Conservation (phyloP, 2,329 filamentous ascomycete species). For the Nothomitra cinnamomea region DNA sequence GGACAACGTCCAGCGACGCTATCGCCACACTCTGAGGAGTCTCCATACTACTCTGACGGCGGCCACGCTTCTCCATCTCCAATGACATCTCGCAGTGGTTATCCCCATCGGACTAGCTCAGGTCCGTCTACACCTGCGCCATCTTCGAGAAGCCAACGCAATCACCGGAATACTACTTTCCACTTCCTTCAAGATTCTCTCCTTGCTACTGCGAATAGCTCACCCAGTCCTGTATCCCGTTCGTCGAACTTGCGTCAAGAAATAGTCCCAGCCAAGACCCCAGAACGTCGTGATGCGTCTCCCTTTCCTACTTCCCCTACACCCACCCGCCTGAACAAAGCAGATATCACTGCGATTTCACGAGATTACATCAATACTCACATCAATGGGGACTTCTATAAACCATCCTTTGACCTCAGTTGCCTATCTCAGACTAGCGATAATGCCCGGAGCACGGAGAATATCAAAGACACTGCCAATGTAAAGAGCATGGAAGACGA, state of each 20-base stretch:
- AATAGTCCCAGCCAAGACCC: conserved; percentile 7
- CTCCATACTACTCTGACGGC: not conserved
- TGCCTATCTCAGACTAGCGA: not conserved
- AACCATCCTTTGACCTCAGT: conserved; percentile 6
- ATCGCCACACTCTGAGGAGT: not conserved
- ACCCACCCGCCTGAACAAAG: conserved; percentile 8
- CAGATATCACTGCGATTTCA: conserved; percentile 13
- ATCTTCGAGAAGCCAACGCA: not conserved
- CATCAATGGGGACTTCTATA: conserved; percentile 11
- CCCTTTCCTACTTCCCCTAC: not conserved
- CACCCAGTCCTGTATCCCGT: not conserved
- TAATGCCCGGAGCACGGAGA: not conserved
- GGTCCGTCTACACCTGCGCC: not conserved
- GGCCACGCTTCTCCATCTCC: not conserved
- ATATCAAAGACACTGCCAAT: conserved; percentile 11
- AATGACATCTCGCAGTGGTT: not conserved
- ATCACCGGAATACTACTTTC: not conserved
- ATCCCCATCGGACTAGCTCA: not conserved
- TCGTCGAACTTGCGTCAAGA: conserved; percentile 5
- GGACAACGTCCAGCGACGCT: not conserved
- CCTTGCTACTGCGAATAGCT: not conserved
- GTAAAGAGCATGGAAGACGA: conserved; percentile 23
- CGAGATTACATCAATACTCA: conserved; percentile 19
- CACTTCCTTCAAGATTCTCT: not conserved
- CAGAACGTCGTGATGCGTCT: conserved; percentile 8